A percentile compares a stretch with the other conserved stretches of the same genome.
phyloP scores from a whole-genome alignment of 371 early-diverging fungal species.

The Mucor piriformis region DNA sequence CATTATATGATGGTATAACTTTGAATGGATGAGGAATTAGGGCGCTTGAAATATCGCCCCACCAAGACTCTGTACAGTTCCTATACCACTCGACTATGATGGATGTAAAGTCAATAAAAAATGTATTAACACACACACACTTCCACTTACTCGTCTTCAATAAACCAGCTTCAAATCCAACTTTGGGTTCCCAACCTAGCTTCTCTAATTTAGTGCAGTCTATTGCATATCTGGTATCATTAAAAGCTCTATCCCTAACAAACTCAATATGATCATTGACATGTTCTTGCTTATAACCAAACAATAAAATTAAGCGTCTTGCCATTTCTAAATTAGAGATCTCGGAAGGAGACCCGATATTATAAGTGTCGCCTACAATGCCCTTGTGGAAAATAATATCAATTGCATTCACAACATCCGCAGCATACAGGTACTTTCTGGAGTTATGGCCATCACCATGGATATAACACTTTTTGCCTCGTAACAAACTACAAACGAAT shows the following conservation, averaged over 20 bases:
- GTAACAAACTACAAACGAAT: slow-evolving; percentile 77
- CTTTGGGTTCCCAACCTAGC: slow-evolving; percentile 76
- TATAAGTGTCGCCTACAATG: slow-evolving; percentile 77
- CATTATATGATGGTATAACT: slow-evolving; percentile 41
- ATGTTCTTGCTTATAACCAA: slow-evolving; percentile 44
- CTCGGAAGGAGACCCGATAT: slow-evolving; percentile 81
- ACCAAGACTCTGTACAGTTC: slow-evolving; percentile 60
- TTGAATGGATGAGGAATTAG: slow-evolving; percentile 61
- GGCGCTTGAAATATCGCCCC: slow-evolving; percentile 62
- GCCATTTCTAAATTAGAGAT: slow-evolving; percentile 77
- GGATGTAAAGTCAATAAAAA: background rate
- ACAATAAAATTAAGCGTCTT: slow-evolving; percentile 58
- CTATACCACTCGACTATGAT: slow-evolving; percentile 63
- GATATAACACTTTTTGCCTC: slow-evolving; percentile 66
- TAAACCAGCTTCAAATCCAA: slow-evolving; percentile 72
- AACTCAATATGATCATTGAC: slow-evolving; percentile 59
- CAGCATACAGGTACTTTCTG: slow-evolving; percentile 79
- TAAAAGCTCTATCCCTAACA: slow-evolving; percentile 81
- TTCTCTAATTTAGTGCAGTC: slow-evolving; percentile 68
- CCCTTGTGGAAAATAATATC: slow-evolving; percentile 72
- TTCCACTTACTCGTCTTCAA: slow-evolving; percentile 65
- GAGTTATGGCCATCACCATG: slow-evolving; percentile 85
- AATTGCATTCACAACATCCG: slow-evolving; percentile 79
- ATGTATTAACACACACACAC: background rate
- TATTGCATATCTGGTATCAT: slow-evolving; percentile 82